Percentiles rank a stretch among this genome's conserved stretches.
Conservation (phyloP, 257 asterid genomes). For the Plantago elongata region DNA sequence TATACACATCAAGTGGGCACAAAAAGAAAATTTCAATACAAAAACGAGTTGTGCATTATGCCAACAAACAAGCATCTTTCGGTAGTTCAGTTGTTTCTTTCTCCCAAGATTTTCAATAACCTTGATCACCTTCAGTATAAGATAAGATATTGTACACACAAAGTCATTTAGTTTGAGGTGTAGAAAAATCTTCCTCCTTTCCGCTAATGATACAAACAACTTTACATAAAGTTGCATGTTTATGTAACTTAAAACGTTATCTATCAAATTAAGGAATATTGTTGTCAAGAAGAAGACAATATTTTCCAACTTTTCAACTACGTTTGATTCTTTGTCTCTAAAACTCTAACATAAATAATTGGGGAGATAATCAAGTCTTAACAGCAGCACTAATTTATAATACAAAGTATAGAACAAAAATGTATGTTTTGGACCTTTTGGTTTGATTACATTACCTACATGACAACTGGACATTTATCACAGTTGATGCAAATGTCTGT, state of each 20-base stretch:
- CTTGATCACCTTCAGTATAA: conserved; percentile 5
- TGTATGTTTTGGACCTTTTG: neutral
- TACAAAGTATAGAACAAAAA: neutral
- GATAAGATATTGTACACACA: neutral
- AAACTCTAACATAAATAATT: conserved; percentile 1
- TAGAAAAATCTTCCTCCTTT: too few relatives aligned
- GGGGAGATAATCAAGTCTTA: neutral
- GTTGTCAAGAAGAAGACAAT: too few relatives aligned
- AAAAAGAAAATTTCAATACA: conserved; percentile 15
- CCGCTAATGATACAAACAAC: too few relatives aligned
- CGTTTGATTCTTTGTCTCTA: neutral
- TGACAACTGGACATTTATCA: neutral
- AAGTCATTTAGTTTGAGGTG: neutral
- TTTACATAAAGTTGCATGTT: too few relatives aligned
- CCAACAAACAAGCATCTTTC: conserved; percentile 11
- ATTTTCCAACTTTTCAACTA: neutral
- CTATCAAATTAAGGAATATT: too few relatives aligned
- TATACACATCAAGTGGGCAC: conserved; percentile 10
- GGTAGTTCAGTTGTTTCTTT: conserved; percentile 29
- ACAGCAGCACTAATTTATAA: neutral
- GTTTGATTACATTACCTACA: neutral
- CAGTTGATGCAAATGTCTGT: too few relatives aligned
- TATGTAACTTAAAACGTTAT: too few relatives aligned
- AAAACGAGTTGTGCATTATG: conserved; percentile 17
- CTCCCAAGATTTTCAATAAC: conserved; percentile 7